Percentiles rank a stretch among this genome's conserved stretches.
Conservation (phyloP, 371 early-diverging fungal species). For the Actinomortierella wolfii region DNA sequence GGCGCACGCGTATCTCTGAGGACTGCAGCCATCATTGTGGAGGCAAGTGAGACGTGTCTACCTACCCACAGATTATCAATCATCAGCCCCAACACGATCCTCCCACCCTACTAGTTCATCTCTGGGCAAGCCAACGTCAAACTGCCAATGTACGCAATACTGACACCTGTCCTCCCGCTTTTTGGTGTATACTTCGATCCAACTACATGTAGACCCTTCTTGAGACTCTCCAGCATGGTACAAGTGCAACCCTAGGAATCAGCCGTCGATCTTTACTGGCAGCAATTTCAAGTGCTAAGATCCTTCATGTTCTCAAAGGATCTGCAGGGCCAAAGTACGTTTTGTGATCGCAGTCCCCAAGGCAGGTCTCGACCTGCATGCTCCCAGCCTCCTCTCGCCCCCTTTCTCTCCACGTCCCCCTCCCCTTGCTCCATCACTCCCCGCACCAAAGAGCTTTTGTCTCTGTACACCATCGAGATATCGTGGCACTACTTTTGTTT, state of each 20-base stretch:
- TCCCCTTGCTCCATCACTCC: background rate
- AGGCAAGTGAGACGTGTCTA: slow-evolving; percentile 22
- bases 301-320: slow-evolving; percentile 52
- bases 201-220: slow-evolving; percentile 56
- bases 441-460: background rate
- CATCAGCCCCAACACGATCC: background rate
- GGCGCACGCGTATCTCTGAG: slow-evolving; percentile 41
- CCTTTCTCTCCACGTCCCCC: background rate
- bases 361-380: background rate
- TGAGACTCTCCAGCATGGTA: slow-evolving; percentile 65
- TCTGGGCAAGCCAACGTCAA: background rate
- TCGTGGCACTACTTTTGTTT: background rate
- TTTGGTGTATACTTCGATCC: background rate
- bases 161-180: background rate
- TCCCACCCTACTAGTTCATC: background rate
- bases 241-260: slow-evolving; percentile 61
- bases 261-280: slow-evolving; percentile 59
- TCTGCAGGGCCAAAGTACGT: slow-evolving; percentile 32
- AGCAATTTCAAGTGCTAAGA: slow-evolving; percentile 62
- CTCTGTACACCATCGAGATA: too few species aligned
- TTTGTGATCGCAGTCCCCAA: background rate
- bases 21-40: slow-evolving; percentile 45
- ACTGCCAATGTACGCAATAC: background rate
- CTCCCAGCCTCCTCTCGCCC: background rate
- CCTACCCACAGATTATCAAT: background rate